Conservation (phyloP, 495 filamentous ascomycete genomes). For the Cenococcum geophilum region DNA sequence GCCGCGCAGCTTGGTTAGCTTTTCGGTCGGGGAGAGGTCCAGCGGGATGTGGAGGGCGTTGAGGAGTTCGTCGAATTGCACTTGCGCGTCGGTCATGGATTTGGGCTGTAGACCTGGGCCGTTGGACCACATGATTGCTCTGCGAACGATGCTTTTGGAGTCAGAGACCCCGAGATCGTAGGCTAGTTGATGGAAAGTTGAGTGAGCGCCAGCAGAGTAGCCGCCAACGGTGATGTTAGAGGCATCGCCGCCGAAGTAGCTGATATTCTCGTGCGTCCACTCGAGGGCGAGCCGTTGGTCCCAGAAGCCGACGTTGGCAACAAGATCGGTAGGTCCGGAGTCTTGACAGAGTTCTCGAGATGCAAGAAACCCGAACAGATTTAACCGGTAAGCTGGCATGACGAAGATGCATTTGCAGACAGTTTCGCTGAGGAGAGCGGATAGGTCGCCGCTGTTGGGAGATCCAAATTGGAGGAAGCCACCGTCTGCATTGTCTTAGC, state of each 20-base stretch:
- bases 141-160: slow-evolving; percentile 40
- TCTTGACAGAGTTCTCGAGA: slow-evolving; percentile 30
- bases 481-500: slow-evolving; percentile 38
- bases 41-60: slow-evolving; percentile 43
- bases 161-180: slow-evolving; percentile 48
- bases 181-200: slow-evolving; percentile 51
- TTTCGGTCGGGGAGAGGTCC: slow-evolving; percentile 39
- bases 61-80: slow-evolving; percentile 53
- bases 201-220: slow-evolving; percentile 39
- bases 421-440: slow-evolving; percentile 34
- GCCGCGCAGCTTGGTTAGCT: slow-evolving; percentile 45
- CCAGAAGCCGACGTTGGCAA: slow-evolving; percentile 40
- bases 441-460: slow-evolving; percentile 40
- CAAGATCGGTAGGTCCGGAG: slow-evolving; percentile 20
- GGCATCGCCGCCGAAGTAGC: slow-evolving; percentile 36
- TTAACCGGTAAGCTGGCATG: slow-evolving; percentile 39
- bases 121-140: slow-evolving; percentile 52
- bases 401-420: slow-evolving; percentile 35
- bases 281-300: slow-evolving; percentile 40
- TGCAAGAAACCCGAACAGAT: slow-evolving; percentile 40
- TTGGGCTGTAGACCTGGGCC: slow-evolving; percentile 52
- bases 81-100: slow-evolving; percentile 43
- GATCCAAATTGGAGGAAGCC: slow-evolving; percentile 54
- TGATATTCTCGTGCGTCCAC: slow-evolving; percentile 40
- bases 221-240: slow-evolving; percentile 40